Evolutionary conservation across 2,329 filamentous ascomycete genomes (phyloP), one percentile per base, ranked within the genome.

Genomic region (Niveomyces coronatus): DNA sequence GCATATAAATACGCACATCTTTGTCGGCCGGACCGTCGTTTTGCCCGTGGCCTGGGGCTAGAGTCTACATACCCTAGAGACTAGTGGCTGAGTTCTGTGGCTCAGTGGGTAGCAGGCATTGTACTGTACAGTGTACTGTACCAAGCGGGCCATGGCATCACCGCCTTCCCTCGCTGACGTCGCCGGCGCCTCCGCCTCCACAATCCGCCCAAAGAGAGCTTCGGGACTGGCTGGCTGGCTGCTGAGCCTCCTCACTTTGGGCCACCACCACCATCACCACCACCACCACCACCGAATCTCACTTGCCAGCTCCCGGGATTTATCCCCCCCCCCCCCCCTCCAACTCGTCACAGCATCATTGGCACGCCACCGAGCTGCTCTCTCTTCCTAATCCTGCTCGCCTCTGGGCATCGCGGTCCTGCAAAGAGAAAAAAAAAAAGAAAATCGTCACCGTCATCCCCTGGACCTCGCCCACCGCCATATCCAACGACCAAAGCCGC

Each of bases 131-230:
- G n/a, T n/a, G n/a, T n/a, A n/a, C n/a, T n/a, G n/a, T n/a, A n/a
- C n/a, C n/a, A n/a, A n/a, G n/a, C n/a, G n/a, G n/a, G n/a, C n/a
- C n/a, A n/a, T n/a, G n/a, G 39, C 39, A 41, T 41, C 39, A 41
- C 39, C 39, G 39, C 39, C 39, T 41, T 41, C 39, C 39, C 15
- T 37, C 39, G 34, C 39, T 41, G 39, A 41, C 39, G 39, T 41
- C 39, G 39, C 23, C 39, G n/a, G n/a, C n/a, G 30, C 34, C 39
- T 41, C 39, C 39, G 37, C 39, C 31, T 36, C 39, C 33, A 29
- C 33, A 32, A 23, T 19, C 17, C 23, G 23, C 30, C n/a, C n/a
- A n/a, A n/a, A n/a, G n/a, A n/a, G 33, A 41, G 39, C 39, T 41
- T 29, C 28, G 17, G 28, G 18, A 35, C 39, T 35, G 33, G 39